Percentiles rank a stretch among this genome's conserved stretches.
Evolutionary conservation across 768 basidiomycete species (phyloP).

Genomic region (Auriscalpium orientale): DNA sequence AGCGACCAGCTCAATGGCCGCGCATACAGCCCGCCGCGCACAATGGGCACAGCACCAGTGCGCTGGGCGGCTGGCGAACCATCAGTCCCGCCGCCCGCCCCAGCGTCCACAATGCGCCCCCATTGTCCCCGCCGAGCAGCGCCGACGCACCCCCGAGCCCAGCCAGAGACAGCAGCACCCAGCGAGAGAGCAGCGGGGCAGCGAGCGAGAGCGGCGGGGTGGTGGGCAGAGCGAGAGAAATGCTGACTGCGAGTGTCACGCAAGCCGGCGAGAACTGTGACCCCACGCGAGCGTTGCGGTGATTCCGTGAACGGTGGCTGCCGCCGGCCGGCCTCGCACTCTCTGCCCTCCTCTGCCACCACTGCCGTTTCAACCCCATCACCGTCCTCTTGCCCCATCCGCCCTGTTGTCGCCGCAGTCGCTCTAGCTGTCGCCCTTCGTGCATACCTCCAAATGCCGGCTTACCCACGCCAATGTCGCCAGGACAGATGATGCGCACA

Average conservation of each 20-base stretch:
- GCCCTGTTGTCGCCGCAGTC: background rate
- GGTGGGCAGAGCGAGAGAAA: background rate
- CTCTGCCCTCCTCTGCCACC: background rate
- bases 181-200: background rate
- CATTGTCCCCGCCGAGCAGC: background rate
- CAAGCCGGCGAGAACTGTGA: background rate
- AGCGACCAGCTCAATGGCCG: background rate
- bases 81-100: background rate
- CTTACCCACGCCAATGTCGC: too few species aligned
- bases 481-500: too few species aligned
- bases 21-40: background rate
- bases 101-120: background rate
- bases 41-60: background rate
- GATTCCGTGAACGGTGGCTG: constrained; percentile 1
- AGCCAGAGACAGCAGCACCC: background rate
- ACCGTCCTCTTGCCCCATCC: background rate
- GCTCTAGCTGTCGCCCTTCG: background rate
- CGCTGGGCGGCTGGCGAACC: background rate
- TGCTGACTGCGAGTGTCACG: background rate
- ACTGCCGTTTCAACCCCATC: background rate
- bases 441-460: background rate
- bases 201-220: background rate
- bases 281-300: constrained; percentile 3
- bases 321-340: background rate
- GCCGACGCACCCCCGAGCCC: background rate